Conservation (phyloP, 345 rosid species). For the Conringia planisiliqua region DNA sequence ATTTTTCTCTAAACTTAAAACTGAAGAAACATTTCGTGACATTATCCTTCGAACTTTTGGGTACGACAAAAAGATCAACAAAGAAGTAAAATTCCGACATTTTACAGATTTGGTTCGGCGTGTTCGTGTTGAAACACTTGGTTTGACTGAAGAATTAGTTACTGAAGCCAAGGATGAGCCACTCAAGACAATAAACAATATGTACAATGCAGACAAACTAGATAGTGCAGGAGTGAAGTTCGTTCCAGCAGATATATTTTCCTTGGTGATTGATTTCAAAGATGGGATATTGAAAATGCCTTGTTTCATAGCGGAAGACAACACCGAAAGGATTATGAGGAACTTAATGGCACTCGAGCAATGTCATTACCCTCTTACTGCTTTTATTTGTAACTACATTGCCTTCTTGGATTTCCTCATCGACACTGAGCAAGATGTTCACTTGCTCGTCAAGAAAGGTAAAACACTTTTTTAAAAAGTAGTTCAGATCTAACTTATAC, state of each 20-base stretch:
- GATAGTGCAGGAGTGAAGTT: conserved; percentile 13
- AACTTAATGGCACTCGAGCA: conserved; percentile 27
- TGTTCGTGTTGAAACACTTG: background rate
- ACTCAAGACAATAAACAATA: no score
- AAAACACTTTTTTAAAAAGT: background rate
- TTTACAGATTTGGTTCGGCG: background rate
- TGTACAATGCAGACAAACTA: background rate
- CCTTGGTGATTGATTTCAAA: background rate
- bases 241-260: background rate
- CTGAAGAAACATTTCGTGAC: background rate
- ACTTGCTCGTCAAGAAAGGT: conserved; percentile 19
- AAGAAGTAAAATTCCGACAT: background rate
- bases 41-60: background rate
- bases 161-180: background rate
- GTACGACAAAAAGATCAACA: background rate
- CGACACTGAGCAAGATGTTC: conserved; percentile 1
- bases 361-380: background rate
- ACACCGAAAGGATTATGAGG: background rate
- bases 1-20: background rate
- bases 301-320: background rate
- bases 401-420: conserved; percentile 16
- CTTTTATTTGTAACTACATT: background rate
- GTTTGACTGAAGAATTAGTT: background rate
- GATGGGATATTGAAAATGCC: background rate
- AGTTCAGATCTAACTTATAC: background rate